Conservation (phyloP, 73 alveolate species). For the Durusdinium trenchii region DNA sequence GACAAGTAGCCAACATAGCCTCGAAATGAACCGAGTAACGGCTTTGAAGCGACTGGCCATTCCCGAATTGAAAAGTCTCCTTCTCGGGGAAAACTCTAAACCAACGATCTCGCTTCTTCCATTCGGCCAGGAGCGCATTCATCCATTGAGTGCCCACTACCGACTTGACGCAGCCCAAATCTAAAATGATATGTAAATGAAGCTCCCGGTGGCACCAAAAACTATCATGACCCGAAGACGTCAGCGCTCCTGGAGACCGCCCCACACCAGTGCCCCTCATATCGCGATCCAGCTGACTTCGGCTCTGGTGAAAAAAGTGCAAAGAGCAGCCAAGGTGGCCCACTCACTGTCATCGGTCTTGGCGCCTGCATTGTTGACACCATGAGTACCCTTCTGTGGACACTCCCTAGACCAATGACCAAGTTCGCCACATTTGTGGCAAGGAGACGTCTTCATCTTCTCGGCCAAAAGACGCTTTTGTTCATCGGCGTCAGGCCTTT, state of each 20-base stretch:
- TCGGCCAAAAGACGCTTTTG: neutral
- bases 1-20: neutral
- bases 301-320: neutral
- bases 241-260: neutral
- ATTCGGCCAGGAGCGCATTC: neutral
- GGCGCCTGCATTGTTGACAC: neutral
- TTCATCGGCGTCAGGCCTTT: neutral
- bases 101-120: neutral
- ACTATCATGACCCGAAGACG: neutral
- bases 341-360: neutral
- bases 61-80: constrained; percentile 21
- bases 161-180: constrained; percentile 38
- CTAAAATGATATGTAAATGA: neutral
- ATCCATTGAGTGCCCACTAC: constrained; percentile 61
- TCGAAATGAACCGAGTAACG: neutral
- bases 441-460: constrained; percentile 28
- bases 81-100: neutral
- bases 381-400: neutral
- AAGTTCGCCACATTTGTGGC: neutral
- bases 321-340: neutral
- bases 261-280: neutral
- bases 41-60: neutral
- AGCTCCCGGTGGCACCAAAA: constrained; percentile 11
- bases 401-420: constrained; percentile 52
- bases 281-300: neutral